Conservation (phyloP, 768 basidiomycete genomes). For the Psilocybe azurescens region DNA sequence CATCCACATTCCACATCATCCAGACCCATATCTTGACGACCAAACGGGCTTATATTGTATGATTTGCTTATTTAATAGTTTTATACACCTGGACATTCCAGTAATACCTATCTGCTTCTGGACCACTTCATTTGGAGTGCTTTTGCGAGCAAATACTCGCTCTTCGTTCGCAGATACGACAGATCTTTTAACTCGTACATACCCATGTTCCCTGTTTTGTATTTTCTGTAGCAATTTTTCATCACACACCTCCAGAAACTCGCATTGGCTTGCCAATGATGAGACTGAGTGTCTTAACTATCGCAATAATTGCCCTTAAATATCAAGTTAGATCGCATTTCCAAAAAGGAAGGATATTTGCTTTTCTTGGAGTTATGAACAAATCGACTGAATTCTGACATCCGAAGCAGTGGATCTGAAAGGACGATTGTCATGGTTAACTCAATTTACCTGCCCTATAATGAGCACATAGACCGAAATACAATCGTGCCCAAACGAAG, state of each 20-base stretch:
- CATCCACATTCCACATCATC: conserved; percentile 8
- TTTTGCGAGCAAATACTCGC: not conserved
- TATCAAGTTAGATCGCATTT: not conserved
- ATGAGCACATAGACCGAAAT: too few relatives aligned
- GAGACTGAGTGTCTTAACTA: conserved; percentile 3
- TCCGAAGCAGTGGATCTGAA: too few relatives aligned
- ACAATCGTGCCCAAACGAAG: too few relatives aligned
- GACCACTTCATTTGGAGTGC: not conserved
- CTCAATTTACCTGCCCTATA: too few relatives aligned
- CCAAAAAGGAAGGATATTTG: conserved; percentile 15
- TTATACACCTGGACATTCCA: conserved; percentile 13
- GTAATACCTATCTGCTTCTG: conserved; percentile 24
- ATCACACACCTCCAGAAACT: not conserved
- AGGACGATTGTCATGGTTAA: not conserved
- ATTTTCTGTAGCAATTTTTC: not conserved
- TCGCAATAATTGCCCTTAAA: not conserved
- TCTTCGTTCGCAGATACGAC: not conserved
- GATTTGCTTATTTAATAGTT: conserved; percentile 29
- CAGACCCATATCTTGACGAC: conserved; percentile 24
- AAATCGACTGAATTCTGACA: too few relatives aligned
- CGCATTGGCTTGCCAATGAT: not conserved
- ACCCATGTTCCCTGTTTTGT: not conserved
- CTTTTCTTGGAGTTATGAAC: conserved; percentile 6
- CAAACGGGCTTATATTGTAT: conserved; percentile 21
- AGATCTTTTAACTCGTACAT: not conserved